Evolutionary conservation across 495 filamentous ascomycete genomes (phyloP), one percentile per base, ranked within the genome.

Genomic region (Daldinia loculata): DNA sequence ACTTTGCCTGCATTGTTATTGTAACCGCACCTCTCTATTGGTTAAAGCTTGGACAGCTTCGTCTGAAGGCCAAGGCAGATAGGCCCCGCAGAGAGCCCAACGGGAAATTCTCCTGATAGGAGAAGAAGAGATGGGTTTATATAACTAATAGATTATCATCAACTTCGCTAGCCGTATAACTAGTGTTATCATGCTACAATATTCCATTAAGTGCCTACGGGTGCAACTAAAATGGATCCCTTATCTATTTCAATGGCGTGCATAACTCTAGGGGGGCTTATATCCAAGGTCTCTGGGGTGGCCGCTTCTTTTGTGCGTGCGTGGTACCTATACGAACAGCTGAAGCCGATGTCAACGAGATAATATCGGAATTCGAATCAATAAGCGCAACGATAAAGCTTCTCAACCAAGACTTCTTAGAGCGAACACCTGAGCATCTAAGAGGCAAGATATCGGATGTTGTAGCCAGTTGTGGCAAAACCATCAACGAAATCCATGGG

Each of bases 171-270:
- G 41, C 2, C 41, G 41, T 27, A 30, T 30, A 30, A 30, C 4
- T 30, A 8, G 3, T 30, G 7, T 30, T 30, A 30, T 8, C 6
- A 30, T 30, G 29, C 3, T 30, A 30, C 6, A 30, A 30, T 30
- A 30, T 30, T 4, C 26, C 4, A 27, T 27, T 27, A 2, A 3
- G 4, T 27, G 4, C 4, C 26, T 27, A 27, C 26, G 26, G 4
- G 26, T 2, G 26, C 26, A 27, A 27, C 26, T 5, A 30, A 32
- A 6, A 59, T 30, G 36, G 56, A 43, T 12, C 56, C 36, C 7
- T 43, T 59, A 43, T 59, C 56, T 59, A 59, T 59, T 15, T 59
- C 22, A 9, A 41, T 43, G 34, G 56, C 56, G 8, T 59, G 56
- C 11, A 43, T 59, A 27, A 26, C 36, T 12, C 22, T 59, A 29